Base-by-base conservation (phyloP, 306 rosid genomes). In the Cicer arietinum region DNA sequence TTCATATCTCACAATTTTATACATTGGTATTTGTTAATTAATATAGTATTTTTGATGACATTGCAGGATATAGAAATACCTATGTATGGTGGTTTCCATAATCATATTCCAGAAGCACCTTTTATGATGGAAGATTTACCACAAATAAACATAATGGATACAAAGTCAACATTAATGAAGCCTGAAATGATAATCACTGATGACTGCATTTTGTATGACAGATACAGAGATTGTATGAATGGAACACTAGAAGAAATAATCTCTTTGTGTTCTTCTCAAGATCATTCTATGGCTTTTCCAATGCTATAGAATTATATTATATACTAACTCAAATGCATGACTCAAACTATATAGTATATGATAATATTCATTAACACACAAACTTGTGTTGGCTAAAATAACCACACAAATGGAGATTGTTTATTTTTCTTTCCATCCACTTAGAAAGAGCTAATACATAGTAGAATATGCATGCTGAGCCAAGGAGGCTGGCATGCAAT, bases 241-340 rank as follows among this genome's bases (percentile, higher is more conserved):
- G 95, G 91, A 84, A 80, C 93, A 13, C 79, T 93, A 62, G 97
- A 93, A 83, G 98, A 93, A 64, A 89, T 93, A 75, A 89, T 93
- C 74, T 84, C 98, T 14, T 60, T 88, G 51, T 89, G 95, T 77
- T 88, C 87, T 66, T 81, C 94, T 70, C 87, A 86, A 16, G 88
- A 91, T 45, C 85, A 89, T 65, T 67, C 88, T 10, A 20, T 57
- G 59, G 76, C 89, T 46, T 83, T 85, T 68, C 57, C 96, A 52
- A 78, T 89, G 88, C 89, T 85, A 35, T 60, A 84, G 81, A 86
- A 65, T 79, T 75, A 82, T 22, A 25, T 67, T 69, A 17, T 61
- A 74, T 44, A 71, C 79, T 54, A 77, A 85, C 84, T 9, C 17
- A 40, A 69, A 45, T 66, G 54, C 53, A 65, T 56, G 41, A 65